phyloP scores from a whole-genome alignment of 441 rosid genomes.

The Brassica balearica region DNA sequence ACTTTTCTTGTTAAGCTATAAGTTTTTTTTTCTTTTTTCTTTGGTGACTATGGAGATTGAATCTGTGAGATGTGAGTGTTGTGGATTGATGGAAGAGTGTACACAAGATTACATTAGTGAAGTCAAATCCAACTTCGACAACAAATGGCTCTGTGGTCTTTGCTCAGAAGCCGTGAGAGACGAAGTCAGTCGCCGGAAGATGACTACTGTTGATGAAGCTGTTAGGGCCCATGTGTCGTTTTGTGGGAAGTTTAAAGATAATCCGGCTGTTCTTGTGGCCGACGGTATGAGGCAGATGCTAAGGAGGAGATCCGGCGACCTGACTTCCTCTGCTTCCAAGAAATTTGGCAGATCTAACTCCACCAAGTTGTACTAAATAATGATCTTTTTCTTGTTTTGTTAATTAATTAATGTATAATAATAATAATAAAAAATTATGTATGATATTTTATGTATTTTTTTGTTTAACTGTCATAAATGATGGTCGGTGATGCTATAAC shows the following conservation, averaged over 20 bases:
- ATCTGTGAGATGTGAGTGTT: slow-evolving; percentile 87
- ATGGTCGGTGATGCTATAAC: slow-evolving; percentile 35
- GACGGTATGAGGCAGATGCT: slow-evolving; percentile 98
- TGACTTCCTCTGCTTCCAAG: slow-evolving; percentile 69
- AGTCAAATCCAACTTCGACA: slow-evolving; percentile 84
- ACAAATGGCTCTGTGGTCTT: slow-evolving; percentile 96
- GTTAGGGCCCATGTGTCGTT: slow-evolving; percentile 93
- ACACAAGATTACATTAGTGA: slow-evolving; percentile 79
- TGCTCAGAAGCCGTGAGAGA: slow-evolving; percentile 95
- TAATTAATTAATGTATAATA: slow-evolving; percentile 37
- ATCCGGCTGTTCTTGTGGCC: slow-evolving; percentile 94
- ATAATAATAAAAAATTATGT: slow-evolving; percentile 14
- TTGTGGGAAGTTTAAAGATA: slow-evolving; percentile 84
- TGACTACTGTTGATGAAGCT: slow-evolving; percentile 71
- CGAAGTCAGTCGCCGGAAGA: slow-evolving; percentile 59
- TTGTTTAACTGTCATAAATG: slow-evolving; percentile 27
- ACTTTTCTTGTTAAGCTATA: slow-evolving; percentile 24
- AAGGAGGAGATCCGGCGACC: slow-evolving; percentile 81
- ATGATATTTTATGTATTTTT: background rate
- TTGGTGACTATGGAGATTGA: slow-evolving; percentile 71
- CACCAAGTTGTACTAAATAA: slow-evolving; percentile 50
- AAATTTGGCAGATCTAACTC: slow-evolving; percentile 75
- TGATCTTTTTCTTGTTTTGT: slow-evolving; percentile 4
- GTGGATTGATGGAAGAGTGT: slow-evolving; percentile 93
- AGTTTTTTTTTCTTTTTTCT: background rate